Evolutionary conservation across 1,139 yeast species (phyloP), one percentile per base, ranked within the genome.

Genomic region (Saccharomyces hybrid): DNA sequence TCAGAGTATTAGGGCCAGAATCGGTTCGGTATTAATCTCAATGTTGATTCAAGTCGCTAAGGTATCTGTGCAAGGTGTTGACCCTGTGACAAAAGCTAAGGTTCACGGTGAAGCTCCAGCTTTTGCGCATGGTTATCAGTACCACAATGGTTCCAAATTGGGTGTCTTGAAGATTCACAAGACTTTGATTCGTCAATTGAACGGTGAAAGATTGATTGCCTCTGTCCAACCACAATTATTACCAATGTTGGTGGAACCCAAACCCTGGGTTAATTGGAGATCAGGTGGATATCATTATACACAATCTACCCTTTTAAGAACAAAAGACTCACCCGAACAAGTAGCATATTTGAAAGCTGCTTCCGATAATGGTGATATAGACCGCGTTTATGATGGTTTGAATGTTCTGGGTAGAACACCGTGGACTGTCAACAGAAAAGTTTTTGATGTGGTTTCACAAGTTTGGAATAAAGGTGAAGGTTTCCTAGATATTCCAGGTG

Each of bases 231-330:
- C 98, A 0, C 98, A 93, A 70, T 77, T 81, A 59, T 76, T 95
- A 56, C 99, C 99, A 13, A 95, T 95, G 99, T 75, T 95, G 56
- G 87, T 88, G 8, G 81, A 83, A 58, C 99, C 99, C 25, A 76
- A 84, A 55, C 90, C 90, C 4, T 93, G 99, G 99, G 78, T 82
- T 0, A 75, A 83, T 8, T 83, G 84, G 78, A 83, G 84, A 64
- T 80, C 81, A 53, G 99, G 99, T 58, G 98, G 97, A 0, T 89
- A 88, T 66, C 75, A 81, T 56, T 85, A 83, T 64, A 77, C 87
- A 9, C 81, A 79, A 55, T 77, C 81, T 14, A 72, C 77, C 5
- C 73, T 93, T 46, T 82, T 93, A 63, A 79, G 98, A 68, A 80
- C 90, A 29, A 87, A 81, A 66, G 93, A 88, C 62, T 83, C 96